Evolutionary conservation across 768 basidiomycete genomes (phyloP).

Genomic region (Hygrophorus russula): DNA sequence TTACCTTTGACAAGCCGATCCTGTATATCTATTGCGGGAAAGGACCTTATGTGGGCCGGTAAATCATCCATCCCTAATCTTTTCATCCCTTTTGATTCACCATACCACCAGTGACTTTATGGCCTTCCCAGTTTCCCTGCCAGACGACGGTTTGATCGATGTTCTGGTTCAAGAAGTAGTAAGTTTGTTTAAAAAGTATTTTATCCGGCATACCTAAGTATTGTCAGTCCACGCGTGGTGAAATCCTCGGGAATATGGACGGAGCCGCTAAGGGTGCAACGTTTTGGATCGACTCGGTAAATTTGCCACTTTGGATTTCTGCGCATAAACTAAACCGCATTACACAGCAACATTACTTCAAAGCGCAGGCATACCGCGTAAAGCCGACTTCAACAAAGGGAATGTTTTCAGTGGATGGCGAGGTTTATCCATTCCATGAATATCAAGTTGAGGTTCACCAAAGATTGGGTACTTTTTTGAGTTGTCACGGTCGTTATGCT

Average conservation of each 20-base stretch:
- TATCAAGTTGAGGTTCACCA: constrained; percentile 70
- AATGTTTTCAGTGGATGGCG: constrained; percentile 66
- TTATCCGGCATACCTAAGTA: not conserved
- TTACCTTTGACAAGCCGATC: constrained; percentile 54
- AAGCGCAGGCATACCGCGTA: constrained; percentile 63
- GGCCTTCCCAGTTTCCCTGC: constrained; percentile 75
- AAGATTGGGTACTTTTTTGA: constrained; percentile 55
- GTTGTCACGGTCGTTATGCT: constrained; percentile 50
- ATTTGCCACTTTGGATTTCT: constrained; percentile 11
- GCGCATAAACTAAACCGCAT: constrained; percentile 4
- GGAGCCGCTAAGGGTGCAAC: constrained; percentile 49
- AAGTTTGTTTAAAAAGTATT: constrained; percentile 13
- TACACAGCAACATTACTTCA: constrained; percentile 55
- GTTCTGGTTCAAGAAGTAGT: constrained; percentile 56
- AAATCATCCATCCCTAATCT: constrained; percentile 7
- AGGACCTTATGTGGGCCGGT: constrained; percentile 67
- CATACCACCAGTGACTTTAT: constrained; percentile 45
- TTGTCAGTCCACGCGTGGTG: constrained; percentile 35
- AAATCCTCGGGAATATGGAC: constrained; percentile 41
- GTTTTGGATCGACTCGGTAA: constrained; percentile 53
- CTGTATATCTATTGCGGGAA: constrained; percentile 69
- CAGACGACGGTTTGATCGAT: constrained; percentile 73
- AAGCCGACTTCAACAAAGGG: constrained; percentile 47
- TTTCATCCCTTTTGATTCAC: not conserved
- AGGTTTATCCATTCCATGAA: constrained; percentile 60